Evolutionary conservation across 2,329 filamentous ascomycete species (phyloP), one percentile per base, ranked within the genome.

Genomic region (Ophiostoma quercus): DNA sequence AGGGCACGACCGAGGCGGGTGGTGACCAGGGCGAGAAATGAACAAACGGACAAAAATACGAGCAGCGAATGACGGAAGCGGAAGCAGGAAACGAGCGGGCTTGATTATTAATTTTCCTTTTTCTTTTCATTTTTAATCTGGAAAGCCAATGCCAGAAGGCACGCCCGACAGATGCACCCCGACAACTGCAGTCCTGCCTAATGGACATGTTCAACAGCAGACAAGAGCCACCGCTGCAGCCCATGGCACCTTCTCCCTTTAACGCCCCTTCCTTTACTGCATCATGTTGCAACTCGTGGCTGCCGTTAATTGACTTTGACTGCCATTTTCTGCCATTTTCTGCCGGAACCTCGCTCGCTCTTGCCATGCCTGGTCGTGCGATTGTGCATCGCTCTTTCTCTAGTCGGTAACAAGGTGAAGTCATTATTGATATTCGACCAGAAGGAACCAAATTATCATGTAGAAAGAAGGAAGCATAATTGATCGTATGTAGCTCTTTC

Each of bases 131-230:
- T 9, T 43, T 43, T 43, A 5, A 6, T 43, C 41, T 12, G 41
- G 41, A 43, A 43, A 47, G 43, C 14, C 43, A 47, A 47, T 6
- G 43, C 6, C 16, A 19, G 72, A 76, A 77, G 76, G 76, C 77
- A 77, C 77, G 79, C 80, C 79, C 77, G 78, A 80, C 78, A 77
- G 76, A n/a, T 29, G 81, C 81, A 82, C 78, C 80, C 79, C 77
- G 78, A 80, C 78, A 77, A 76, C n/a, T 82, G 81, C 81, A 82
- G 77, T 79, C 80, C 79, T 82, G 81, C 81, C 81, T 81, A 79
- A 82, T 79, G 75, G 76, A 37, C n/a, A 29, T 25, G 51, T 25
- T 29, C 19, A 63, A n/a, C 25, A 63, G 37, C 19, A 67, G 29
- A 43, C 62, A 69, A 57, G 25, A 41, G 29, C 37, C 63, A 66